Percentiles rank a stretch among this genome's conserved stretches.
Conservation (phyloP, 1,139 yeast genomes). For the Yamadazyma friedrichii region DNA sequence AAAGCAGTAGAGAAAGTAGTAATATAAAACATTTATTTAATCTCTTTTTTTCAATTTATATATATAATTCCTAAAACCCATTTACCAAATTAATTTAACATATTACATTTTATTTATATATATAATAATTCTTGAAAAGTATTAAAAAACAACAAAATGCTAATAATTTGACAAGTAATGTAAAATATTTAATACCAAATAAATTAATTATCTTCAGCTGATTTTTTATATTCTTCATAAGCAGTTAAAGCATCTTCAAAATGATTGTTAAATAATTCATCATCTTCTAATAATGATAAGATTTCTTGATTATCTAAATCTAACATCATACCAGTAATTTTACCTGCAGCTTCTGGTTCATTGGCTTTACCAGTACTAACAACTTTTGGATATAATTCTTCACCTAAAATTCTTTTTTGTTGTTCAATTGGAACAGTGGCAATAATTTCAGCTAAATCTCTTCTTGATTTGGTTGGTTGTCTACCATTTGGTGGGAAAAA, state of each 20-base stretch:
- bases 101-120: constrained; percentile 27
- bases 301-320: constrained; percentile 94
- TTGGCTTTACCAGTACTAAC: constrained; percentile 82
- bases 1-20: background rate
- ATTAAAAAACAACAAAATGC: constrained; percentile 12
- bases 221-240: constrained; percentile 76
- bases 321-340: constrained; percentile 98
- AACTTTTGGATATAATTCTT: constrained; percentile 94
- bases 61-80: constrained; percentile 35
- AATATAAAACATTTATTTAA: constrained; percentile 18
- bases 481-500: constrained; percentile 44
- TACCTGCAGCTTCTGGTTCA: constrained; percentile 96
- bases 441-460: constrained; percentile 57
- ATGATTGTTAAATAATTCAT: constrained; percentile 84
- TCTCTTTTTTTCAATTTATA: constrained; percentile 20
- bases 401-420: constrained; percentile 97
- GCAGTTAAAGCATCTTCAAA: constrained; percentile 95
- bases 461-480: constrained; percentile 36
- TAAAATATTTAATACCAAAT: background rate
- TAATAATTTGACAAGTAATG: background rate
- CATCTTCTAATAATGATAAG: constrained; percentile 84
- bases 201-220: constrained; percentile 31
- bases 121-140: background rate
- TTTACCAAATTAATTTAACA: constrained; percentile 18
- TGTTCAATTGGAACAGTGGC: constrained; percentile 76